Evolutionary conservation across 768 basidiomycete genomes (phyloP), one percentile per base, ranked within the genome.

Genomic region (Kwoniella dejecticola): DNA sequence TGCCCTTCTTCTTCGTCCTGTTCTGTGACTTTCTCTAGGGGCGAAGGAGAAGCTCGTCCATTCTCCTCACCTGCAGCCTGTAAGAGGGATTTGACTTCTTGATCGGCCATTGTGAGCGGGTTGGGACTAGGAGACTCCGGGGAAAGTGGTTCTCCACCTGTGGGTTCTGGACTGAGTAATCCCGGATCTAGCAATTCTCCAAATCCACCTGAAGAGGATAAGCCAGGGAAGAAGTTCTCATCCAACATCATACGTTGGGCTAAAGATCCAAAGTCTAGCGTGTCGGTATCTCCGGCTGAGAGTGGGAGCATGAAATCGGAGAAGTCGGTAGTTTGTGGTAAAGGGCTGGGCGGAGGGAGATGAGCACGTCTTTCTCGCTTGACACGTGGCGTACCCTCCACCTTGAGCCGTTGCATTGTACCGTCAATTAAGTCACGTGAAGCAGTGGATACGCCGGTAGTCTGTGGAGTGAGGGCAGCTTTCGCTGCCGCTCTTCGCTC

Each of bases 401-500:
- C 60, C 40, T 69, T 75, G 53, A 78, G 70, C 15, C 72, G 58
- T 21, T 77, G 71, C 48, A 75, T 63, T 11, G 74, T 70, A 21
- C 71, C 70, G 40, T 78, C 77, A 63, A 78, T 74, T 21, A 75
- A 65, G 36, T 76, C 40, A 21, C 54, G 53, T 6, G 65, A 66
- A 21, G 36, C 55, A 7, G 55, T 58, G 13, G 72, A 76, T 1
- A 58, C 52, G 10, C 77, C 77, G 4, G 77, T 78, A 8, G 64
- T 57, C 60, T 78, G 77, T 21, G 77, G 77, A 10, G 77, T 71
- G 1, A 78, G 64, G 31, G 67, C 72, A 10, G 74, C 70, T 52
- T 72, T 66, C n/a, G 71, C 76, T 17, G 85, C 85, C 63, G 84
- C 86, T 52, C 92, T 86, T 73, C 84, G 87, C 79, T 91, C 87